phyloP scores from a whole-genome alignment of 345 rosid genomes.

The Ailanthus altissimus region DNA sequence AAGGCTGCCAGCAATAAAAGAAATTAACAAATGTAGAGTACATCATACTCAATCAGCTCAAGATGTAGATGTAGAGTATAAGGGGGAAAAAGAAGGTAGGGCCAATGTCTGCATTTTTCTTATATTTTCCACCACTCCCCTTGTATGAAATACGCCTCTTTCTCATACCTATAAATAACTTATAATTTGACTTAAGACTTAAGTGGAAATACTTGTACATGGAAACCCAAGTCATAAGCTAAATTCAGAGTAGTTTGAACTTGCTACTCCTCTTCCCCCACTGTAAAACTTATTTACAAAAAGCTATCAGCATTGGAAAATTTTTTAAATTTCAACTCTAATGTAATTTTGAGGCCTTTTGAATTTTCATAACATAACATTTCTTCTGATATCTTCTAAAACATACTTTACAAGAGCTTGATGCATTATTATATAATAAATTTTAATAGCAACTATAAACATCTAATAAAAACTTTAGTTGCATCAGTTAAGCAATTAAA shows the following conservation, averaged over 20 bases:
- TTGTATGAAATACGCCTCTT: neutral
- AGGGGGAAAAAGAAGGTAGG: neutral
- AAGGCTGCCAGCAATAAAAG: neutral
- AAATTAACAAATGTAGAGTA: neutral
- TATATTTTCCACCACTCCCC: neutral
- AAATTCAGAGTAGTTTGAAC: neutral
- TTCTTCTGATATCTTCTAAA: constrained; percentile 1
- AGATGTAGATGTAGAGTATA: neutral
- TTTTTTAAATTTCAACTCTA: neutral
- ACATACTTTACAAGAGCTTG: neutral
- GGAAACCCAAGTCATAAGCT: neutral
- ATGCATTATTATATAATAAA: neutral
- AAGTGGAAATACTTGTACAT: neutral
- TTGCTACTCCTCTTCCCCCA: neutral
- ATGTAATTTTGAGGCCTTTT: neutral
- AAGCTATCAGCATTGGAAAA: neutral
- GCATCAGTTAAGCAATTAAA: neutral
- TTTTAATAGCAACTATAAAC: neutral
- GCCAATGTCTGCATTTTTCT: neutral
- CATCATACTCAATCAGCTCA: neutral
- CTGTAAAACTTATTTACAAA: neutral
- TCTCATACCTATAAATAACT: neutral
- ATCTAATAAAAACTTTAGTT: neutral
- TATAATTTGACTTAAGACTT: neutral
- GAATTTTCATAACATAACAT: neutral